Percentiles rank a stretch among this genome's conserved stretches.
phyloP scores from a whole-genome alignment of 805 yeast species.

The Wickerhamomyces chambardii region DNA sequence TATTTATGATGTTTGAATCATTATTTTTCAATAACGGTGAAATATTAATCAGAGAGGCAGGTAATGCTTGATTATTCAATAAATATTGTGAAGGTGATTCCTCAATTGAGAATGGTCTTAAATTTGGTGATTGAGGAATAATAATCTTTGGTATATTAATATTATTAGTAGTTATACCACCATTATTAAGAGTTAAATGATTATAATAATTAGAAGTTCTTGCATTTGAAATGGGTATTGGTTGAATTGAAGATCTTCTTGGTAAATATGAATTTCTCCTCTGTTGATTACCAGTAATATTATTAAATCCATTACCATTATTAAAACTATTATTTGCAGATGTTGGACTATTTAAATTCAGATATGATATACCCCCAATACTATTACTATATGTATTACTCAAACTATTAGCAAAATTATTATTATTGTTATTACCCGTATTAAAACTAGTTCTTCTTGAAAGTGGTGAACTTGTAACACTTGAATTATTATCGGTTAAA shows the following conservation, averaged over 20 bases:
- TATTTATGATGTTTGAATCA: background rate
- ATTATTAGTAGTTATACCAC: no score
- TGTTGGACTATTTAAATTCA: background rate
- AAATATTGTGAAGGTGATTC: conserved; percentile 14
- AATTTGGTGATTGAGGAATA: conserved; percentile 13
- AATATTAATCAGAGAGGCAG: conserved; percentile 10
- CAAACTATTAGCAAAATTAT: no score
- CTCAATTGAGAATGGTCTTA: conserved; percentile 14
- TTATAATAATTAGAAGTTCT: background rate
- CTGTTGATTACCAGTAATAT: background rate
- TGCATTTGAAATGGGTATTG: conserved; percentile 2
- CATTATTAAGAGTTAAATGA: no score
- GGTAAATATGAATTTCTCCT: background rate
- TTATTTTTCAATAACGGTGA: conserved; percentile 6
- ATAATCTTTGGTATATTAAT: background rate
- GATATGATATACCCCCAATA: conserved; percentile 7
- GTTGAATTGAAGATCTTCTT: background rate
- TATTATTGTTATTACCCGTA: no score
- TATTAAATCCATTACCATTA: no score
- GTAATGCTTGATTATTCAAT: conserved; percentile 11
- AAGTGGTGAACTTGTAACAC: conserved; percentile 1
- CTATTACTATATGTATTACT: no score
- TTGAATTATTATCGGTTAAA: no score
- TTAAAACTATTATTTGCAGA: background rate
- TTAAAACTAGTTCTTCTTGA: conserved; percentile 10